These are phyloP conservation scores for Globisporangium megalacanthum DNA, from an alignment of 352 stramenopile species.

Conservation along the genomic window DNA sequence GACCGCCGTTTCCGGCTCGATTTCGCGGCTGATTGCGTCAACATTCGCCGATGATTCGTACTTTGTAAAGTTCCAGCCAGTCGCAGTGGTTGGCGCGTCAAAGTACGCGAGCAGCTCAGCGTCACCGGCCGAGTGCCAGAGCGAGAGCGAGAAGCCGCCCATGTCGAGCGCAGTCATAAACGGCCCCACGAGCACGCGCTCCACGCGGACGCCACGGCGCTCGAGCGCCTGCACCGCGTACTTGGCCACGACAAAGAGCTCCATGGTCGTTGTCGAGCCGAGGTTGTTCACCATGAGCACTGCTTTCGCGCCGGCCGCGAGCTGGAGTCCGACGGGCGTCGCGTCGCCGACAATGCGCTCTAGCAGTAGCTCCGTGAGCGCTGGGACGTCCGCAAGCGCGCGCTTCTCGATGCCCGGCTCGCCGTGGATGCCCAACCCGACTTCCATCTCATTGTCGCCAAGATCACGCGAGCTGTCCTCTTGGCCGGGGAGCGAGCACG, in stretches of 20 bases:
- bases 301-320: conserved; percentile 29
- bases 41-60: conserved; percentile 30
- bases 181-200: conserved; percentile 87
- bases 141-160: conserved; percentile 90
- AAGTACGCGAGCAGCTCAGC: conserved; percentile 45
- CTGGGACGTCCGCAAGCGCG: conserved; percentile 40
- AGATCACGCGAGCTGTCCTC: conserved; percentile 52
- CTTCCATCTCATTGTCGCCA: conserved; percentile 80
- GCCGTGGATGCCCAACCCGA: conserved; percentile 96
- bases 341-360: conserved; percentile 38
- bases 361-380: conserved; percentile 46
- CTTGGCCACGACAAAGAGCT: conserved; percentile 93
- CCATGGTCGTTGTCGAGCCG: conserved; percentile 92
- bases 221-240: conserved; percentile 62
- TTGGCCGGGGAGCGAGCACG: conserved; percentile 92
- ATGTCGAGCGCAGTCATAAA: conserved; percentile 99
- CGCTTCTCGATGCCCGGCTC: conserved; percentile 81
- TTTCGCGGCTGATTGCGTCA: conserved; percentile 19
- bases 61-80: conserved; percentile 60
- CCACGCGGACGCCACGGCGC: conserved; percentile 58
- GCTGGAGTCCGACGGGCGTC: conserved; percentile 32
- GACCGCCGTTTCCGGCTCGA: conserved; percentile 22
- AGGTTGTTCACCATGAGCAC: conserved; percentile 97
- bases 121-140: conserved; percentile 79
- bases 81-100: conserved; percentile 51